Percentiles rank a stretch among this genome's conserved stretches.
Evolutionary conservation across 257 asterid genomes (phyloP).

Genomic region (Osmanthus fragrans): DNA sequence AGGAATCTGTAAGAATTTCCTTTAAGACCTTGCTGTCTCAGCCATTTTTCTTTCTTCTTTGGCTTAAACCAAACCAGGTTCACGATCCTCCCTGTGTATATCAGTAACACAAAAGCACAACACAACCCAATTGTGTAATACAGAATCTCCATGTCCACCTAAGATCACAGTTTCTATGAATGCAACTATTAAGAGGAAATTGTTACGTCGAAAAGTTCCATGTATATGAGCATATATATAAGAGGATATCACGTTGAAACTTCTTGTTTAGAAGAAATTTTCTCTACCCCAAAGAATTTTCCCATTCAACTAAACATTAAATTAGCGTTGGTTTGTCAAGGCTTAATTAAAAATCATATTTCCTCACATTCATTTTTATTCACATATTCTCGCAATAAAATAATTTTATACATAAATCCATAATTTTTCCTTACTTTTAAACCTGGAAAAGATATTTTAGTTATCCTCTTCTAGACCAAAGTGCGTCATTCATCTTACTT

Average conservation of each 20-base stretch:
- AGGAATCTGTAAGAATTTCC: conserved; percentile 41
- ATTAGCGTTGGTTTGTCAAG: too few relatives aligned
- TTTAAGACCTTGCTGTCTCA: conserved; percentile 39
- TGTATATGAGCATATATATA: neutral
- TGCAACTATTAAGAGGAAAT: neutral
- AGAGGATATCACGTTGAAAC: neutral
- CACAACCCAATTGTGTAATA: conserved; percentile 3
- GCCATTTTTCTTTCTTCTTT: conserved; percentile 30
- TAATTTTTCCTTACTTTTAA: too few relatives aligned
- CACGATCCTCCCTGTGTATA: conserved; percentile 27
- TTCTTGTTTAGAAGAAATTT: neutral
- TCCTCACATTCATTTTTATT: too few relatives aligned
- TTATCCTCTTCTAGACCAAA: too few relatives aligned
- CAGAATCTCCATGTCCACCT: conserved; percentile 25
- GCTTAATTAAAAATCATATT: too few relatives aligned
- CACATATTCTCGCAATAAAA: too few relatives aligned
- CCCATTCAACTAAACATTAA: neutral
- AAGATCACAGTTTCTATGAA: neutral
- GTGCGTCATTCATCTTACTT: too few relatives aligned
- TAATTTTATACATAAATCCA: too few relatives aligned
- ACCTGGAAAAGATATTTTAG: too few relatives aligned
- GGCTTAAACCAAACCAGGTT: conserved; percentile 44
- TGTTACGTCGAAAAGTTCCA: neutral
- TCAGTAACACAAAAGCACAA: conserved; percentile 10
- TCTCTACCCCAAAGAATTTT: neutral